Conservation (phyloP, 164 flowering plant genomes). For the Platanus orientalis region DNA sequence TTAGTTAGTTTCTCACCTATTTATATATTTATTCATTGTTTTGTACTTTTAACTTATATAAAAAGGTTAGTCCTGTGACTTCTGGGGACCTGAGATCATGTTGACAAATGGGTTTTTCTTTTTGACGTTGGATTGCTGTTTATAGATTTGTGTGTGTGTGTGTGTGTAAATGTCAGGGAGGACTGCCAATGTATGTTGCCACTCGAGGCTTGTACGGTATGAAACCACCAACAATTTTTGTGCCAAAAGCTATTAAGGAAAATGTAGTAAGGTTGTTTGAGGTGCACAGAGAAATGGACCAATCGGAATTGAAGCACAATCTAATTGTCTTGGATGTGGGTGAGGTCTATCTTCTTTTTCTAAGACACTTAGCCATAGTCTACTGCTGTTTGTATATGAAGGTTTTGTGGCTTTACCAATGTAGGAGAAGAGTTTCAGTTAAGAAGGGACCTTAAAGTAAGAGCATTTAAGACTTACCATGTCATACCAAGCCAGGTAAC, state of each 20-base stretch:
- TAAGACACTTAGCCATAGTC: neutral
- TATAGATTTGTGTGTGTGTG: neutral
- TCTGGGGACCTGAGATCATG: no score
- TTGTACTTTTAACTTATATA: no score
- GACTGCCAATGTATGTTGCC: constrained; percentile 95
- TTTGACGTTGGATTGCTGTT: no score
- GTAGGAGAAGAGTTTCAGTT: constrained; percentile 75
- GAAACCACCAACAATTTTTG: constrained; percentile 84
- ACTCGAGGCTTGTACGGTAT: constrained; percentile 72
- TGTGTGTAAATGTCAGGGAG: constrained; percentile 53
- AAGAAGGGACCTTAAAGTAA: constrained; percentile 75
- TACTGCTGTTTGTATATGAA: neutral
- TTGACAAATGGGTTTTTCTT: no score
- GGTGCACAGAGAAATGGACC: constrained; percentile 74
- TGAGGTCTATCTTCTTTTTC: constrained; percentile 25
- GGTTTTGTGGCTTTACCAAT: constrained; percentile 6
- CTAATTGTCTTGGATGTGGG: constrained; percentile 71
- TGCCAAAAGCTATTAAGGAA: constrained; percentile 62
- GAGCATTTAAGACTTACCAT: constrained; percentile 82
- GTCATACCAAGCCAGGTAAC: constrained; percentile 80
- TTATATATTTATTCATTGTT: no score
- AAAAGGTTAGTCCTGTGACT: no score
- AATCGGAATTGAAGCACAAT: constrained; percentile 67
- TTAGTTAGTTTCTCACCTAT: no score
- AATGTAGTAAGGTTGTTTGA: constrained; percentile 71